phyloP scores from a whole-genome alignment of 176 grass and related monocot species.

The Urochloa ruziziensis region DNA sequence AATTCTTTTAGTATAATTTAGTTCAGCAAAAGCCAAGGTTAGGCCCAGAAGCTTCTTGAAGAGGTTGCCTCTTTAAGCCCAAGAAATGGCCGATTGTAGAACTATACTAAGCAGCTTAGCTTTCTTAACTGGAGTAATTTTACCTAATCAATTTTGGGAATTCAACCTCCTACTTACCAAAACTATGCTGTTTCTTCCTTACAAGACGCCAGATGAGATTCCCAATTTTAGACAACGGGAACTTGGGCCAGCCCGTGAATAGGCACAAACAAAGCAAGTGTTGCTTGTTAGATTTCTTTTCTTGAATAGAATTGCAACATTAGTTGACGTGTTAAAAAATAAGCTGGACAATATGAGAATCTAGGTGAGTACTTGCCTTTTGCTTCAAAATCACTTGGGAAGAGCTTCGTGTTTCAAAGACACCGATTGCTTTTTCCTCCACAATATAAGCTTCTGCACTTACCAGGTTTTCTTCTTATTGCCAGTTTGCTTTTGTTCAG shows the following conservation, averaged over 20 bases:
- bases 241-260: not conserved
- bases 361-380: not conserved
- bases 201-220: not conserved
- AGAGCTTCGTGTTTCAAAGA: not conserved
- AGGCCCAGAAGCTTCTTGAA: not conserved
- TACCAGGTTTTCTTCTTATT: constrained; percentile 11
- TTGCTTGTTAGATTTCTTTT: constrained; percentile 21
- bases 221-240: not conserved
- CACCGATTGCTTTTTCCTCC: not conserved
- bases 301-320: not conserved
- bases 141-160: not conserved
- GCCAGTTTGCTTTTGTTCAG: not conserved
- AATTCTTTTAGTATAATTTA: not conserved
- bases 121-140: not conserved
- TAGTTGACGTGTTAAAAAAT: not conserved
- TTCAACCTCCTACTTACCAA: not conserved
- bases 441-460: constrained; percentile 20
- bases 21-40: not conserved
- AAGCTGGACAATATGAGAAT: not conserved
- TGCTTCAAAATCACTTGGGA: not conserved
- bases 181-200: not conserved
- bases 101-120: not conserved
- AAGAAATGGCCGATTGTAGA: not conserved
- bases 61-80: not conserved
- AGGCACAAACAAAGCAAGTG: not conserved